Evolutionary conservation across 2,329 filamentous ascomycete species (phyloP), one percentile per base, ranked within the genome.

Genomic region (Didymella glomerata): DNA sequence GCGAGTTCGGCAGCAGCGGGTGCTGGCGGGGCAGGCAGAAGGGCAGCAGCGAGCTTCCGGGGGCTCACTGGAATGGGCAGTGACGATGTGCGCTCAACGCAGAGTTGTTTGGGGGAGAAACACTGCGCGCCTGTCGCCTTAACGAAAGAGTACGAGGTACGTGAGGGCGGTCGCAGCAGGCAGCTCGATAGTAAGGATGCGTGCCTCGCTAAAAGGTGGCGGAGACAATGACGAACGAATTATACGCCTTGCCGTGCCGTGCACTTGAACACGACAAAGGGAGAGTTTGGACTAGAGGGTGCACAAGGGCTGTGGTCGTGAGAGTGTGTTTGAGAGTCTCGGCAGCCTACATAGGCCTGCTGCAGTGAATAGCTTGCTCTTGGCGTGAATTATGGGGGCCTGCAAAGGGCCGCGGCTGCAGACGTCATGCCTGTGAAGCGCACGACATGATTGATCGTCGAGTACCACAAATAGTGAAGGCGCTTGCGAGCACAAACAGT

Each of bases 191-290:
- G 60, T 64, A 54, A 62, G 59, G 63, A 68, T 63, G 63, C 45
- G 53, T 61, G 59, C 47, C 69, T 77, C 73, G 74, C 73, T 76
- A 74, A 72, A 69, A 67, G 71, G 71, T 73, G 72, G 71, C 71
- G 67, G 68, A 57, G 62, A 60, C 52, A 60, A 52, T 48, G 57
- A 52, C 42, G 52, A 48, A 6, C 48, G 18, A 48, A 52, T 24
- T 48, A 44, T 36, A 54, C 20, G 27, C 32, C 40, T 48, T 24
- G 56, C 46, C 50, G 50, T 42, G 30, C 28, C 25, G 40, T 46
- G 50, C 34, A 42, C 56, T 45, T n/a, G 20, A 27, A 27, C 22
- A 38, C 40, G 40, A 46, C 51, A 42, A 54, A 47, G 41, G 47
- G 40, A 42, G 16, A 24, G 46, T 27, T 28, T 46, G n/a, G 27